Percentiles rank a stretch among this genome's conserved stretches.
phyloP scores from a whole-genome alignment of 805 yeast species.

The Kazachstania viticola region DNA sequence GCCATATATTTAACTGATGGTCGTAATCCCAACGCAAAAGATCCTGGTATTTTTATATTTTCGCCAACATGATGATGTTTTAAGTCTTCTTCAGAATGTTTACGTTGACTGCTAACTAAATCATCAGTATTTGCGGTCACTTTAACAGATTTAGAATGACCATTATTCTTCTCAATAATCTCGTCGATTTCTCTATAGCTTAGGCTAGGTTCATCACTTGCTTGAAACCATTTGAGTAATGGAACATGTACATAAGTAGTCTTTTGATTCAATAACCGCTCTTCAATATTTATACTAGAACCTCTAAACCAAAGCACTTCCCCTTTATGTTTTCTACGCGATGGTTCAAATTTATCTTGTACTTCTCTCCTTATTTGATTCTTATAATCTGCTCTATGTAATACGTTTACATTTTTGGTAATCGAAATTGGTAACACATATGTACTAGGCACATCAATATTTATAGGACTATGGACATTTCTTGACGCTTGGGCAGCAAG shows the following conservation, averaged over 20 bases:
- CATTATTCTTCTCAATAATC: constrained; percentile 3
- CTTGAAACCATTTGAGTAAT: constrained; percentile 1
- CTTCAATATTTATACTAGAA: constrained; percentile 43
- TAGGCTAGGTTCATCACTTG: constrained; percentile 4
- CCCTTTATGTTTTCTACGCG: constrained; percentile 22
- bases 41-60: constrained; percentile 14
- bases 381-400: constrained; percentile 28
- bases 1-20: constrained; percentile 70
- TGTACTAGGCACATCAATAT: constrained; percentile 21
- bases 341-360: constrained; percentile 11
- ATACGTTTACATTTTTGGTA: constrained; percentile 26
- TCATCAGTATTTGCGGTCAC: no score
- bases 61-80: constrained; percentile 13
- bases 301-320: constrained; percentile 59
- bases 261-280: constrained; percentile 28
- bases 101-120: background rate
- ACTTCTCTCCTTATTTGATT: constrained; percentile 15
- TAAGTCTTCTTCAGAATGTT: constrained; percentile 3
- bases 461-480: constrained; percentile 13
- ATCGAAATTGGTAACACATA: constrained; percentile 23
- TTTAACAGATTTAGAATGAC: no score
- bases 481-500: constrained; percentile 20
- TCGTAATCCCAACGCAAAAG: constrained; percentile 28
- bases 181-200: constrained; percentile 20
- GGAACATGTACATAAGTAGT: constrained; percentile 6